These are phyloP conservation scores for Pythium folliculosum DNA, from an alignment of 352 stramenopile genomes.

Conservation along the genomic window DNA sequence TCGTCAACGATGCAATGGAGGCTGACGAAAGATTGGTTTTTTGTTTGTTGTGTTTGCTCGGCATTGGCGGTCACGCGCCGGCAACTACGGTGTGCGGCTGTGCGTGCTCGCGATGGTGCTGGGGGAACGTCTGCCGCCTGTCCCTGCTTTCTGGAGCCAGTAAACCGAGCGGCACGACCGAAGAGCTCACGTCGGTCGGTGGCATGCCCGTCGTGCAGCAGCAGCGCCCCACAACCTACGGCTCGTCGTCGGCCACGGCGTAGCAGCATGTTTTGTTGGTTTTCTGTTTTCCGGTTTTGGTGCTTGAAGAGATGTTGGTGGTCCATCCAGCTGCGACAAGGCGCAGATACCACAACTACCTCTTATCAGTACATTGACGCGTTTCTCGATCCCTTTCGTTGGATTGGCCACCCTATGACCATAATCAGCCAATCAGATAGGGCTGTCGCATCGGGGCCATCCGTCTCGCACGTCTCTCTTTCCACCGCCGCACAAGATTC, in stretches of 20 bases:
- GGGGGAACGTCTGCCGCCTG: slow-evolving; percentile 1
- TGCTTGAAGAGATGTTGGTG: neutral
- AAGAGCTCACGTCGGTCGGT: slow-evolving; percentile 33
- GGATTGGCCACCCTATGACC: slow-evolving; percentile 7
- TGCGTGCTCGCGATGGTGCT: slow-evolving; percentile 23
- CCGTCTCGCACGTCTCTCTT: neutral
- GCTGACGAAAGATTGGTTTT: slow-evolving; percentile 15
- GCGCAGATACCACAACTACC: neutral
- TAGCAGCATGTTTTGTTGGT: neutral
- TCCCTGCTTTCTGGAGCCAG: slow-evolving; percentile 39
- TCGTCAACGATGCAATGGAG: neutral
- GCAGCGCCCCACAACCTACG: slow-evolving; percentile 23
- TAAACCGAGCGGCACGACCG: slow-evolving; percentile 18
- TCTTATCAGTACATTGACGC: slow-evolving; percentile 1
- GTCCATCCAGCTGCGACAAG: slow-evolving; percentile 11
- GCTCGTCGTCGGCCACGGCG: slow-evolving; percentile 12
- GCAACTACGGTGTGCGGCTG: slow-evolving; percentile 18
- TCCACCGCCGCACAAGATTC: neutral
- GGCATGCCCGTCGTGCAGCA: slow-evolving; percentile 31
- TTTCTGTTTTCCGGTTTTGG: neutral
- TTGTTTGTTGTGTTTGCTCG: neutral
- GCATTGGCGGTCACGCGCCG: slow-evolving; percentile 3
- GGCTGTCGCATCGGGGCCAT: neutral
- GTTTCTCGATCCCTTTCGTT: neutral
- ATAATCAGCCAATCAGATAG: slow-evolving; percentile 12